Percentiles rank a stretch among this genome's conserved stretches.
These are phyloP conservation scores for Candida sakaeoensis DNA, from an alignment of 805 yeast genomes.

Conservation along the genomic window DNA sequence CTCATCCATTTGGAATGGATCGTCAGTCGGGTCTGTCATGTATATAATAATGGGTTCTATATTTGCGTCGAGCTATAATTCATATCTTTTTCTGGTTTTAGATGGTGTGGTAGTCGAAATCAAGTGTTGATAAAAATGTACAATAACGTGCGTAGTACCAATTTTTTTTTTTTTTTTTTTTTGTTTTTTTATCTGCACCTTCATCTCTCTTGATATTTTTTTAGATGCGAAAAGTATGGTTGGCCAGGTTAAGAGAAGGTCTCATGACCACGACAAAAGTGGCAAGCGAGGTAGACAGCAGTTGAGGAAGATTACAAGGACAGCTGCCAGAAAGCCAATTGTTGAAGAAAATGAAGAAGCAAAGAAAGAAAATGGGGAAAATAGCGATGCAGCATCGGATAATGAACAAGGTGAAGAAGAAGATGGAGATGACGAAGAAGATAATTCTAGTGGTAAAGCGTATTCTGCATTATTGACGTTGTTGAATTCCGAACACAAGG, in stretches of 20 bases:
- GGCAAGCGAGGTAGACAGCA: conserved; percentile 58
- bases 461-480: conserved; percentile 67
- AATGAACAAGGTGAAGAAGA: conserved; percentile 16
- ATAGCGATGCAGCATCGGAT: too few species aligned
- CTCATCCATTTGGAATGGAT: conserved; percentile 46
- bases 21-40: conserved; percentile 32
- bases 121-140: conserved; percentile 3
- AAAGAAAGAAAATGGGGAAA: conserved; percentile 6
- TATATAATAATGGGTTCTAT: not conserved
- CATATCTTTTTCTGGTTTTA: not conserved
- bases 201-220: conserved; percentile 4
- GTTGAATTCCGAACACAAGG: conserved; percentile 44
- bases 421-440: conserved; percentile 13
- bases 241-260: conserved; percentile 10
- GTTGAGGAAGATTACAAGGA: conserved; percentile 56
- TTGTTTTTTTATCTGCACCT: not conserved
- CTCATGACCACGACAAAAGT: conserved; percentile 15
- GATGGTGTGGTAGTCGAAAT: not conserved
- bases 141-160: not conserved
- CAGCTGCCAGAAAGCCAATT: conserved; percentile 35
- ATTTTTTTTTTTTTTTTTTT: too few species aligned
- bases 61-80: not conserved
- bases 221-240: conserved; percentile 8
- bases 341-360: conserved; percentile 1
- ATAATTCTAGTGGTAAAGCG: conserved; percentile 39